Conservation (phyloP, 768 basidiomycete species). For the Mycena pura region DNA sequence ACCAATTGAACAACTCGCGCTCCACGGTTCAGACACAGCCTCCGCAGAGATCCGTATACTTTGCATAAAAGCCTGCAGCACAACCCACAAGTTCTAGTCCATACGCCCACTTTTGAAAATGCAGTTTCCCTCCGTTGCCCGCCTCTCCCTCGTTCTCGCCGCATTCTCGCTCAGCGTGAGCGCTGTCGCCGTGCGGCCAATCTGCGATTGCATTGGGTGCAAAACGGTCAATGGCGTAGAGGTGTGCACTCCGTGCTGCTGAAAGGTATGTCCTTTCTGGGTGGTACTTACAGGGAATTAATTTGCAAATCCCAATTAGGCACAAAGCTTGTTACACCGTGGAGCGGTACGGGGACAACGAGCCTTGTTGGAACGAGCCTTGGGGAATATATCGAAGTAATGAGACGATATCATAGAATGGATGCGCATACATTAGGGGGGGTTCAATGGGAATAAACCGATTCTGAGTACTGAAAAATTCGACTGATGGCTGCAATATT, state of each 20-base stretch:
- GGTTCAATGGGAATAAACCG: too few relatives aligned
- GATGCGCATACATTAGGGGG: constrained; percentile 3
- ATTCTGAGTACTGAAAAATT: too few relatives aligned
- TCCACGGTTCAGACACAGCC: constrained; percentile 4
- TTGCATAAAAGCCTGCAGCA: constrained; percentile 3
- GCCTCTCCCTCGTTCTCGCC: neutral
- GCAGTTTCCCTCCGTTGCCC: constrained; percentile 2
- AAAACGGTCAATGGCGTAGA: constrained; percentile 3
- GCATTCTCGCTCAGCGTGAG: neutral
- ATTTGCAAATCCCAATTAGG: constrained; percentile 2
- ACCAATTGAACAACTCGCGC: neutral
- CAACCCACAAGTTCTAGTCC: neutral
- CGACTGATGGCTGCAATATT: too few relatives aligned
- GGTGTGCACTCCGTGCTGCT: neutral
- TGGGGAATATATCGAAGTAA: neutral
- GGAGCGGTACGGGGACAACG: neutral
- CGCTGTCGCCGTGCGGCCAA: neutral
- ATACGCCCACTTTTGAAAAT: constrained; percentile 1
- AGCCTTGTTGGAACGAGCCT: constrained; percentile 3
- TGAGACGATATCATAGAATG: neutral
- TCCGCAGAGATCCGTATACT: constrained; percentile 1
- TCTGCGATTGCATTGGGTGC: neutral
- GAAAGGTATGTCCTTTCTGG: constrained; percentile 1
- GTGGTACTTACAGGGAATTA: neutral
- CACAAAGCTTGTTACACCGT: constrained; percentile 1